Base-by-base conservation (phyloP, 2,329 filamentous ascomycete species). In the Venturia nashicola region DNA sequence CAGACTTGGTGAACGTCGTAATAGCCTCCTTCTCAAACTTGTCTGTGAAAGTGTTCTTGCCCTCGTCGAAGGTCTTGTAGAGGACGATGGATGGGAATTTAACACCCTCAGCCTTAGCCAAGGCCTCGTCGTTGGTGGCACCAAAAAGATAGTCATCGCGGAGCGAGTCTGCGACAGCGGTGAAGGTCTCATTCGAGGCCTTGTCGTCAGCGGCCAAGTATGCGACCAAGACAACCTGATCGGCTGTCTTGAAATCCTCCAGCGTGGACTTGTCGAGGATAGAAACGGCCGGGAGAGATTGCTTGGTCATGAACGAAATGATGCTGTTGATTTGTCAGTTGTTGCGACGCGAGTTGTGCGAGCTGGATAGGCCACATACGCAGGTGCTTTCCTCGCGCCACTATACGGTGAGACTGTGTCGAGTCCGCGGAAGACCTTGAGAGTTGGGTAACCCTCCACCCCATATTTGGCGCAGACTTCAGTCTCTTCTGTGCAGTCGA, bases 1-100 rank as follows among this genome's bases (percentile, higher is more conserved):
- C 82, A 60, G 85, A 86, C 83, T 91, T 92, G 76, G 89, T 86
- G 79, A 96, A 99, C 69, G 82, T 82, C 74, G 86, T 84, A 72
- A 99, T 91, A 62, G 85, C 84, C 66, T 92, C 90, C 66, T 83
- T 83, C 51, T 91, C 89, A 72, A 97, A 92, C 76, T 90, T 87
- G 70, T 91, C 88, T 23, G 84, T 80, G 80, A 89, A 96, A 70
- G 87, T 81, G 71, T 86, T 85, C 85, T 96, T 97, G 80, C 92
- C 91, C 81, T 97, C 93, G 73, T 99, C 94, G 72, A 97, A 99
- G 66, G 87, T 83, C 85, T 99, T 97, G 88, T 97, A 97, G 65
- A 99, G 85, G 68, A 97, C 90, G 68, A 99, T 80, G 65, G 89
- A 86, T 68, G 94, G 94, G 72, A 88, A 85, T 76, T 87, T 88